phyloP scores from a whole-genome alignment of 345 rosid genomes.

The Schrenkiella parvula region DNA sequence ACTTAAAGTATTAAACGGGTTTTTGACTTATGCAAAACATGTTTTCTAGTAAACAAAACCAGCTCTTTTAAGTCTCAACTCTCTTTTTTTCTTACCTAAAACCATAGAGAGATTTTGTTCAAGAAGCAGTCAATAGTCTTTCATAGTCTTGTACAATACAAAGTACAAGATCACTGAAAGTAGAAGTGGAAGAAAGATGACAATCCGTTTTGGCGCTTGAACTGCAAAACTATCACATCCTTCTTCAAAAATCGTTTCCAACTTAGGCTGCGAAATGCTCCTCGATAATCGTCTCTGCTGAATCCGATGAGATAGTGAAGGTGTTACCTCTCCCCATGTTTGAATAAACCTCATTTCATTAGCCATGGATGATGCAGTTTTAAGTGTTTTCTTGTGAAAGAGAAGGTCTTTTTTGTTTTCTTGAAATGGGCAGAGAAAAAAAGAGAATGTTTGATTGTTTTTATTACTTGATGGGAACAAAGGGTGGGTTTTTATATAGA shows the following conservation, averaged over 20 bases:
- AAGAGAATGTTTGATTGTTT: constrained; percentile 1
- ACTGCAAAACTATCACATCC: constrained; percentile 23
- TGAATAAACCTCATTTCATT: constrained; percentile 36
- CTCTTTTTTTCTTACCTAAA: background rate
- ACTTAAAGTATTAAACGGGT: background rate
- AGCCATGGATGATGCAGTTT: constrained; percentile 29
- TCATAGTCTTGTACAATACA: constrained; percentile 26
- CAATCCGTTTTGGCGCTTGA: constrained; percentile 27
- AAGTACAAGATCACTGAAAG: constrained; percentile 34
- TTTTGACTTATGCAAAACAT: background rate
- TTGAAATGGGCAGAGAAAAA: background rate
- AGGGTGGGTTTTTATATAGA: background rate
- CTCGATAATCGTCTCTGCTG: constrained; percentile 18
- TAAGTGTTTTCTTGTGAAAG: background rate
- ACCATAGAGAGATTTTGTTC: constrained; percentile 1
- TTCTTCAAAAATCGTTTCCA: constrained; percentile 50
- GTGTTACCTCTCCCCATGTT: constrained; percentile 40
- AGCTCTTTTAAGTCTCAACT: background rate
- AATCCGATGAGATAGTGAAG: constrained; percentile 29
- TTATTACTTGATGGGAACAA: background rate
- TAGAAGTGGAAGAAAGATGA: constrained; percentile 37
- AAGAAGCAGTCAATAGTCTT: constrained; percentile 10
- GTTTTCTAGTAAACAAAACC: background rate
- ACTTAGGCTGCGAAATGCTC: constrained; percentile 24
- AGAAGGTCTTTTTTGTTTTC: background rate